Evolutionary conservation across 805 yeast genomes (phyloP), one percentile per base, ranked within the genome.

Genomic region (Tetrapisispora arboricola): DNA sequence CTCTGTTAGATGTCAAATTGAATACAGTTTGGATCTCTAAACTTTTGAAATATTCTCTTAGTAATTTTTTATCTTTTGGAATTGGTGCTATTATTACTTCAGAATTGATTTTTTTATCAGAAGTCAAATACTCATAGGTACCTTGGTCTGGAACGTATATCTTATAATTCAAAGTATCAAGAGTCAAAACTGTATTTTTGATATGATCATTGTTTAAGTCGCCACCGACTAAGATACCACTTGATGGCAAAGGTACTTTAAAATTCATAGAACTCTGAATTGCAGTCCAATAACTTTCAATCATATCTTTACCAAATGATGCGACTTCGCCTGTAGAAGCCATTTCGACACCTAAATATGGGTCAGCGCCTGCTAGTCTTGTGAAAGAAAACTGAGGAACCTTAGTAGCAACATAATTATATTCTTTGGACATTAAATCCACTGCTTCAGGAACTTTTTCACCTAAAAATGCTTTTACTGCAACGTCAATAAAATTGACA

Each of bases 311-410:
- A 54, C 99, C 99, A 61, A 92, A 92, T 61, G 96, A 84, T 24
- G 98, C 98, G 61, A 92, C 84, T 69, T 92, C 99, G 65, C 99
- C 99, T 39, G 99, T 92, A 11, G 97, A 88, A 6, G 97, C 81
- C 99, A 92, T 92, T 70, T 92, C 99, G 51, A 92, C 98, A 49
- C 98, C 98, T 60, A 92, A 73, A 74, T 84, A 88, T 49, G 99
- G 99, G 65, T 92, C 99, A 38, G 99, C 99, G 51, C 98, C 99
- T 16, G 97, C 96, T 57, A 92, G 73, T 70, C 99, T 80, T 30
- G 97, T 88, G 72, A 92, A 92, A 7, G 97, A 90, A 67, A 92
- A 92, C 70, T 92, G 99, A 36, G 99, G 98, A 41, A 90, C 96
- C 70, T 92, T 92, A 42, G 94, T 84, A 38, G 97, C 97, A 59